Base-by-base conservation (phyloP, 768 basidiomycete genomes). In the Panaeolus cyanescens region DNA sequence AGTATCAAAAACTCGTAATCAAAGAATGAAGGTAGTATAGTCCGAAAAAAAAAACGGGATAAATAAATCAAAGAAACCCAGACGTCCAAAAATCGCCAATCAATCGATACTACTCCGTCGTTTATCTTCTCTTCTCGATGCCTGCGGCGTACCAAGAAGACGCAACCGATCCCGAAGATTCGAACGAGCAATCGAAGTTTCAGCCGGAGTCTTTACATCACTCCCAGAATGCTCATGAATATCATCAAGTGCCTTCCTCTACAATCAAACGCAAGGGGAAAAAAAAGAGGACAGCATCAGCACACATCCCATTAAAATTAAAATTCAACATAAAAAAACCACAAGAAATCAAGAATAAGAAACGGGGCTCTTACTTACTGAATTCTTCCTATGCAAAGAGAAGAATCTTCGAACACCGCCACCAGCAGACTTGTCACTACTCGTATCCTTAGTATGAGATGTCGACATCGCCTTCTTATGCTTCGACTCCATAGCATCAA, bases 401-500 rank as follows among this genome's bases (percentile, higher is more conserved):
- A 81, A 79, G 63, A 81, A 74, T 40, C 77, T 72, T 33, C 71
- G 73, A 33, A 77, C 66, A 40, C 45, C 45, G 8, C 45, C 45
- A 50, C 45, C 45, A 28, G 22, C 15, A 12, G 45, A 50, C 45
- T 15, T 50, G 15, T 50, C 45, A 28, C 45, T 50, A 50, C 71
- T 61, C 30, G 65, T 65, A 19, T 59, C 67, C 56, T 60, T 62
- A n/a, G 69, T 62, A 33, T 68, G 65, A 28, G 66, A 60, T 50
- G 69, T 69, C 7, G 69, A 61, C 37, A 70, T 56, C 20, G 61
- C 71, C 33, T 72, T 72, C 65, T 74, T 80, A 42, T 75, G 73
- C 70, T 82, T 84, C 32, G 79, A 77, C 25, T 85, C 83, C 59
- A 86, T 74, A 5, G 83, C 81, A 56, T 89, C 87, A 42, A 88